Conservation (phyloP, 2,329 filamentous ascomycete species). For the Didymella lethalis region DNA sequence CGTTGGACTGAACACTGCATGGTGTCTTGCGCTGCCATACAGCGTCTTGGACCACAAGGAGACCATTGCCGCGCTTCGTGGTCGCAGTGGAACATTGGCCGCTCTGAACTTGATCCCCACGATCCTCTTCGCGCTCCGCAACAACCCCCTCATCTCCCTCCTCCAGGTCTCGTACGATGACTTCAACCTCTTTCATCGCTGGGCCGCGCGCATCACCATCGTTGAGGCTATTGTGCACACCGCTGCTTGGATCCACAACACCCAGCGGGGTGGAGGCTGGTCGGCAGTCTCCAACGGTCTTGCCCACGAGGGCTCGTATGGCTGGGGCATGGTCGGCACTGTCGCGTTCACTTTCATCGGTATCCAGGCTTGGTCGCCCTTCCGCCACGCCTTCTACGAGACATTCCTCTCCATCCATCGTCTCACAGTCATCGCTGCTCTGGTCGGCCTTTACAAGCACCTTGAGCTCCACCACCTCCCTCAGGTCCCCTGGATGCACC, state of each 20-base stretch:
- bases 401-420: conserved; percentile 92
- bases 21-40: conserved; percentile 74
- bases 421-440: conserved; percentile 70
- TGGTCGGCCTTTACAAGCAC: conserved; percentile 81
- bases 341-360: conserved; percentile 71
- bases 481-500: conserved; percentile 77
- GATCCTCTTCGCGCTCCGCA: conserved; percentile 86
- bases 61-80: conserved; percentile 81
- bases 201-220: conserved; percentile 79
- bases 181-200: conserved; percentile 89
- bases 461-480: conserved; percentile 71
- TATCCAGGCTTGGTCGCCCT: conserved; percentile 75
- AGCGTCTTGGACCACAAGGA: conserved; percentile 57
- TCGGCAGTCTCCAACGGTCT: conserved; percentile 64
- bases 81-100: conserved; percentile 82
- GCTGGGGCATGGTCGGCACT: conserved; percentile 67
- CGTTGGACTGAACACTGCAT: conserved; percentile 76
- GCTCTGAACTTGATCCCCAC: conserved; percentile 92
- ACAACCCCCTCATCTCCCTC: conserved; percentile 86
- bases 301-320: conserved; percentile 68
- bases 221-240: conserved; percentile 75
- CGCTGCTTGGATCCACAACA: conserved; percentile 76
- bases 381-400: conserved; percentile 96
- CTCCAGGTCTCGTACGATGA: conserved; percentile 93
- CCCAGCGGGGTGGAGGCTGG: conserved; percentile 66